A percentile compares a stretch with the other conserved stretches of the same genome.
Evolutionary conservation across 345 rosid genomes (phyloP).

Genomic region (Combretum micranthum): DNA sequence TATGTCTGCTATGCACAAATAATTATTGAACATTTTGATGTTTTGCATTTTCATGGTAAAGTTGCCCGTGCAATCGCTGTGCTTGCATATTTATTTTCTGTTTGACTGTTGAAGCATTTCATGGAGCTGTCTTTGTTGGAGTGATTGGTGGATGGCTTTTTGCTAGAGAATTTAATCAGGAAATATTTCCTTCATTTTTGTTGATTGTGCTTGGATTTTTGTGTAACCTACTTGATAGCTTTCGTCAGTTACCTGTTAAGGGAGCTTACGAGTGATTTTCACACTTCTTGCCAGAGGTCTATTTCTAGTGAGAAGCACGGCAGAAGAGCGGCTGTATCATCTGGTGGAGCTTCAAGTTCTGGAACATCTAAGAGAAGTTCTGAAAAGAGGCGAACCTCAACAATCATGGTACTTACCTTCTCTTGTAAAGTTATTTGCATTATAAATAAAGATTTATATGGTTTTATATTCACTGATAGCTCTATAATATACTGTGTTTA

Average conservation of each 20-base stretch:
- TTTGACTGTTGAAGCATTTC: too few species aligned
- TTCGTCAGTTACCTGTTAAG: neutral
- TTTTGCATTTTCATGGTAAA: too few species aligned
- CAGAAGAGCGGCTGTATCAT: conserved; percentile 40
- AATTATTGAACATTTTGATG: too few species aligned
- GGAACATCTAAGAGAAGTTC: conserved; percentile 42
- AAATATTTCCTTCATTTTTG: neutral
- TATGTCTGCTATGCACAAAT: too few species aligned
- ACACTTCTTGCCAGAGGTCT: conserved; percentile 31
- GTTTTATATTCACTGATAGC: neutral
- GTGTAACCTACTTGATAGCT: too few species aligned
- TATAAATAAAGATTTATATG: too few species aligned
- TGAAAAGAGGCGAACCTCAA: conserved; percentile 46
- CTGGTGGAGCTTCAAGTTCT: conserved; percentile 37
- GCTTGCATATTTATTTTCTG: too few species aligned
- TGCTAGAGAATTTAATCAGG: neutral
- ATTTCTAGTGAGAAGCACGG: conserved; percentile 33
- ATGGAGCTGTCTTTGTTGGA: too few species aligned
- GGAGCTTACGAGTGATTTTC: conserved; percentile 1
- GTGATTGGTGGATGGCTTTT: too few species aligned
- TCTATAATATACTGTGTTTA: neutral
- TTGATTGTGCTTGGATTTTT: neutral
- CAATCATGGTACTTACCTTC: conserved; percentile 29
- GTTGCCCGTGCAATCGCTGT: too few species aligned
- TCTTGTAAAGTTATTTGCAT: neutral